Conservation (phyloP, 139 green algal genomes). For the Diplosphaera chodatii region DNA sequence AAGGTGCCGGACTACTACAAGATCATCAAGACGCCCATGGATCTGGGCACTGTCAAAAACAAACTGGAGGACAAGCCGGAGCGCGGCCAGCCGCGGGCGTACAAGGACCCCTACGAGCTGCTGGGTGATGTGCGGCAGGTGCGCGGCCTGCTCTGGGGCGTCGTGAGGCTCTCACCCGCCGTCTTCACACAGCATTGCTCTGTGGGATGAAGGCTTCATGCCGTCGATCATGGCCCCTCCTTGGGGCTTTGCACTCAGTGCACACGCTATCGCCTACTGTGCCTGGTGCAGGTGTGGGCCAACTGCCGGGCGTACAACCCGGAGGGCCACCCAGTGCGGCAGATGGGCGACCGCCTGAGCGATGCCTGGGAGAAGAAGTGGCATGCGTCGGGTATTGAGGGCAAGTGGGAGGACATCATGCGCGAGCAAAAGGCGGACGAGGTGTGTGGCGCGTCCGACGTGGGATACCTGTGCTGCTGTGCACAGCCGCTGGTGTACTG, state of each 20-base stretch:
- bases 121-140: conserved; percentile 42
- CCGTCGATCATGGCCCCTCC: too few species aligned
- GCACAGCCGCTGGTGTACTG: too few species aligned
- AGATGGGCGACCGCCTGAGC: conserved; percentile 36
- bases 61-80: conserved; percentile 7
- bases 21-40: conserved; percentile 70
- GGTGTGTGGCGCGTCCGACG: too few species aligned
- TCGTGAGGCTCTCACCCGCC: too few species aligned
- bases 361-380: conserved; percentile 55
- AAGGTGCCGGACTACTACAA: conserved; percentile 55
- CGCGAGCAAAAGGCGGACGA: conserved; percentile 22
- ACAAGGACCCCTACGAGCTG: conserved; percentile 42
- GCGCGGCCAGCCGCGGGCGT: conserved; percentile 18
- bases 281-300: conserved; percentile 26
- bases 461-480: too few species aligned
- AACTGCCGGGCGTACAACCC: conserved; percentile 58
- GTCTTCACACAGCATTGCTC: too few species aligned
- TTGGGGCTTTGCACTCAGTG: too few species aligned
- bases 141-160: too few species aligned
- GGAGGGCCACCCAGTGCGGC: conserved; percentile 36
- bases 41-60: conserved; percentile 49
- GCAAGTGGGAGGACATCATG: conserved; percentile 32
- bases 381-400: conserved; percentile 28
- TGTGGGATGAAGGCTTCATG: too few species aligned
- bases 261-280: conserved; percentile 5